Conservation (phyloP, 2,329 filamentous ascomycete genomes). For the Paramyrothecium roridum region DNA sequence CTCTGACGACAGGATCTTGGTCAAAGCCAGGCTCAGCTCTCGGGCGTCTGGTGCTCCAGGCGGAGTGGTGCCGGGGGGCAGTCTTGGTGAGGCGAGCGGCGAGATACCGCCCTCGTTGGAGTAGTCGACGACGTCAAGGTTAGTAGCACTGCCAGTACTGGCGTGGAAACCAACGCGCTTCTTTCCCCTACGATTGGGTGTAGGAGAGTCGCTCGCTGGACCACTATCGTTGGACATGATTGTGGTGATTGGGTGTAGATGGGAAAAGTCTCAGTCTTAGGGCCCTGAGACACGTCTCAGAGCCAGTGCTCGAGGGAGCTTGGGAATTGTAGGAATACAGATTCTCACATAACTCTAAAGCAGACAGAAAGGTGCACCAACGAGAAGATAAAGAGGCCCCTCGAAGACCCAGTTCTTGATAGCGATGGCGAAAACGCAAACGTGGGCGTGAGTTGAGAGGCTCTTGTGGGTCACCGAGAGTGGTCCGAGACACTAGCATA, state of each 20-base stretch:
- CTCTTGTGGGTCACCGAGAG: conserved; percentile 24
- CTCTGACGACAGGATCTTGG: conserved; percentile 32
- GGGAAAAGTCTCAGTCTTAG: background rate
- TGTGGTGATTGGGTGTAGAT: background rate
- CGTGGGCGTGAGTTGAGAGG: conserved; percentile 16
- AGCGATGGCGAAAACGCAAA: conserved; percentile 3
- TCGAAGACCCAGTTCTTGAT: background rate
- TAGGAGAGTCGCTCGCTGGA: conserved; percentile 22
- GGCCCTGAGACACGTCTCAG: conserved; percentile 19
- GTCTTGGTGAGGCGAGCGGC: conserved; percentile 20
- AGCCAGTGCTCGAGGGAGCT: conserved; percentile 3
- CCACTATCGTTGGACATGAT: conserved; percentile 22
- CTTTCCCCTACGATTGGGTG: conserved; percentile 32
- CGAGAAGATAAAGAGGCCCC: background rate
- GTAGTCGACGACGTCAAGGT: conserved; percentile 4
- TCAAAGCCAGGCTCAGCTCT: conserved; percentile 34
- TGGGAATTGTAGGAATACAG: conserved; percentile 4
- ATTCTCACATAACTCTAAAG: conserved; percentile 3
- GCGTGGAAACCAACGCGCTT: conserved; percentile 37
- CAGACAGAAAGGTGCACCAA: background rate
- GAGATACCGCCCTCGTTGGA: conserved; percentile 17
- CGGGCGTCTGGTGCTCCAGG: conserved; percentile 33
- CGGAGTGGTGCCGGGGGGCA: conserved; percentile 18
- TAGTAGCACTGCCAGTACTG: conserved; percentile 20
- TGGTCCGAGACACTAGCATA: conserved; percentile 21